Evolutionary conservation across 2,329 filamentous ascomycete genomes (phyloP).

Genomic region (Neonectria punicea): DNA sequence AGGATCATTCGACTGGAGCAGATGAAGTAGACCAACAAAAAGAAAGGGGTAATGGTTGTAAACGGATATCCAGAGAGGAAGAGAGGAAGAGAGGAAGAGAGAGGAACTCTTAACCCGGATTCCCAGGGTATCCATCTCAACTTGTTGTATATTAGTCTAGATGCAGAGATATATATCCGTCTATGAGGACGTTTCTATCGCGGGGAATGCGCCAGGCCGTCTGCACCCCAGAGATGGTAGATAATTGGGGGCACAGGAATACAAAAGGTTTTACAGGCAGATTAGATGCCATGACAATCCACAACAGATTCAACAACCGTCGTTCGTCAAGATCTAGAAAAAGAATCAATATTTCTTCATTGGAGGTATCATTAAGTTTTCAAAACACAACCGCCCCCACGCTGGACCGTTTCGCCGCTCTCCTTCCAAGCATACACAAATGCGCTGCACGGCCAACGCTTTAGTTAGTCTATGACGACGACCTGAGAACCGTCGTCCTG

Average conservation of each 20-base stretch:
- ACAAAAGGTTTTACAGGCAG: conserved; percentile 25
- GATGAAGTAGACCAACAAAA: background rate
- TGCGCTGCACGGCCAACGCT: conserved; percentile 8
- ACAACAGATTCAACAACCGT: background rate
- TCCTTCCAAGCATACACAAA: conserved; percentile 32
- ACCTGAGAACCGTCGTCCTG: conserved; percentile 22
- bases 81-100: background rate
- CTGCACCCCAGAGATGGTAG: background rate
- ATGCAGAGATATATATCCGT: conserved; percentile 4
- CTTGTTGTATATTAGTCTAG: conserved; percentile 13
- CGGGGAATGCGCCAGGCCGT: conserved; percentile 10
- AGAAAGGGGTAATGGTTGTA: background rate
- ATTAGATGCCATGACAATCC: conserved; percentile 24
- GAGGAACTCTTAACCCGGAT: background rate
- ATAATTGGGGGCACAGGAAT: background rate
- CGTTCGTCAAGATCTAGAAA: conserved; percentile 5
- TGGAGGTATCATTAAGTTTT: conserved; percentile 48
- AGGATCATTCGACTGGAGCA: background rate
- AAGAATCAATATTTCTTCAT: conserved; percentile 36
- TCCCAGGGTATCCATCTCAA: background rate
- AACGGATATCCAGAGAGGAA: background rate
- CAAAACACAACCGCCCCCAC: conserved; percentile 38
- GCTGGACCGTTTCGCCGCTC: conserved; percentile 36
- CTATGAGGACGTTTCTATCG: conserved; percentile 9
- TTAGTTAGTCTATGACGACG: conserved; percentile 37